phyloP scores from a whole-genome alignment of 495 filamentous ascomycete genomes.

The Oleoguttula mirabilis region DNA sequence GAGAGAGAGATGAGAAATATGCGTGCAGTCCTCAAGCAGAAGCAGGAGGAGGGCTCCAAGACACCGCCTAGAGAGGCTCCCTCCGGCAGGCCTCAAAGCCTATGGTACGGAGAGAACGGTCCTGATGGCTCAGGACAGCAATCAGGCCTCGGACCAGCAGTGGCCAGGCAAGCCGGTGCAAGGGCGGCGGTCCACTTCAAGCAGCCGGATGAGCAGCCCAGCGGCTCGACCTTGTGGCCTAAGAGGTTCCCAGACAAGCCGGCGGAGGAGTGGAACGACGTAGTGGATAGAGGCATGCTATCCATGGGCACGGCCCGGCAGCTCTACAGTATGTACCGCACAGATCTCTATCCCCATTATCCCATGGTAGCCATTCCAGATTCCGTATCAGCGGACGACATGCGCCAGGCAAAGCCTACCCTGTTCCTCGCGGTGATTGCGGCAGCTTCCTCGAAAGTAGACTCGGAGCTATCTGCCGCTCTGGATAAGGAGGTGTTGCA shows the following conservation, averaged over 20 bases:
- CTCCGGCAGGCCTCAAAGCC: background rate
- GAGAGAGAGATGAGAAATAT: slow-evolving; percentile 17
- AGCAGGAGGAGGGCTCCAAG: slow-evolving; percentile 18
- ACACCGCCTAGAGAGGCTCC: slow-evolving; percentile 12
- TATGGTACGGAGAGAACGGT: slow-evolving; percentile 3
- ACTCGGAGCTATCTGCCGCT: slow-evolving; percentile 32
- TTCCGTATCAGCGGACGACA: slow-evolving; percentile 30
- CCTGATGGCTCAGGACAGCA: no score
- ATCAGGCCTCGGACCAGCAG: no score
- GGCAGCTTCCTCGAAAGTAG: slow-evolving; percentile 34
- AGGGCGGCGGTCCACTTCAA: background rate
- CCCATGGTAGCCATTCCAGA: slow-evolving; percentile 34
- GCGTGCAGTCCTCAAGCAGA: slow-evolving; percentile 23
- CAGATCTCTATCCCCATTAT: slow-evolving; percentile 34
- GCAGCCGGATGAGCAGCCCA: background rate
- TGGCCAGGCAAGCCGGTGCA: background rate
- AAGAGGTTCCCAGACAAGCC: background rate
- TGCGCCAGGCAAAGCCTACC: slow-evolving; percentile 36
- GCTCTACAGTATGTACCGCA: slow-evolving; percentile 35
- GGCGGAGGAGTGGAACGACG: slow-evolving; percentile 19
- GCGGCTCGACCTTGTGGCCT: background rate
- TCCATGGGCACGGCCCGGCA: slow-evolving; percentile 35
- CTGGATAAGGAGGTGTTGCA: slow-evolving; percentile 39
- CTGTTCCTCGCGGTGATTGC: slow-evolving; percentile 42
- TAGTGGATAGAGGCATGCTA: slow-evolving; percentile 39